Evolutionary conservation across 805 yeast genomes (phyloP), one percentile per base, ranked within the genome.

Genomic region (Clavispora vitiphila): DNA sequence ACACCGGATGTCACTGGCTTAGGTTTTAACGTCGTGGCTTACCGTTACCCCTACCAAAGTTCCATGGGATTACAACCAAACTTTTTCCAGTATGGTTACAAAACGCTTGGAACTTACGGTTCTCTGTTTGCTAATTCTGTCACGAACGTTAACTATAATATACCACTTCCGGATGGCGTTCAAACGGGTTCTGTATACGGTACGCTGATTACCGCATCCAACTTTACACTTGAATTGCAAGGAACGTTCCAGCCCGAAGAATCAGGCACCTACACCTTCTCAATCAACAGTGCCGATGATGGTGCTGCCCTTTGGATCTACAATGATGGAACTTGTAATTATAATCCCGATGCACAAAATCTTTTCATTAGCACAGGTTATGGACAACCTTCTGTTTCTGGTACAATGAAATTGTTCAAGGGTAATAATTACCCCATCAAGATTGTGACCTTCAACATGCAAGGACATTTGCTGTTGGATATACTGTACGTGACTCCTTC

Each of bases 1-100:
- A 21, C 22, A 5, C 7, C 22, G 8, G 24, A 2, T 16, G n/a
- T 34, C 14, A 15, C 26, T 8, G 25, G 40, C 8, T 11, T 10
- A 4, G 52, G 52, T 5, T 48, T 48, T 26, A 21, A 34, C 6
- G 52, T 37, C 14, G 26, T 34, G 5, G 36, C 43, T 22, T 48
- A 41, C 34, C 31, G 16, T 18, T 46, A 48, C 31, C 36, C 35
- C 1, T 36, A 40, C n/a, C 10, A 18, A 12, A 35, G 24, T 12
- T 9, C 2, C 11, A 14, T 23, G n/a, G 52, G 52, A 2, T 46
- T 46, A 46, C 8, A 22, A 4, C 2, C 19, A 0, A 36, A 38
- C 5, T 48, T 38, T 34, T 48, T 48, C 35, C 20, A 32, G 4
- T 35, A 43, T 22, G 32, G 27, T 3, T 48, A 48, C 29, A 37